Evolutionary conservation across 2,329 filamentous ascomycete genomes (phyloP).

Genomic region (Trichoderma guizhouense): DNA sequence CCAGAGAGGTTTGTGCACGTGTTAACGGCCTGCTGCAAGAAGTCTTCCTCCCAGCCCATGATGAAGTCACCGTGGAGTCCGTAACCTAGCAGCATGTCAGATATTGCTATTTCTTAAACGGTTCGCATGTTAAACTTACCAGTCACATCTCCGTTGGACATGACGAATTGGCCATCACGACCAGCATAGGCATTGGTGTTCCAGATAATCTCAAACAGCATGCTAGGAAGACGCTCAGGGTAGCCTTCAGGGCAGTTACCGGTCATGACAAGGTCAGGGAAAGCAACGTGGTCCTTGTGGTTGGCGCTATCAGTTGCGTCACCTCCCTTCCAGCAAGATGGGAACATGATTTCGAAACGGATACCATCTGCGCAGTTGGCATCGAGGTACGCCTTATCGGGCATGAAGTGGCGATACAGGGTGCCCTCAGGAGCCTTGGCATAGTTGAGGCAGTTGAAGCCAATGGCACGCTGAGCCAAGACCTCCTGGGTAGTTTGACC

Average conservation of each 20-base stretch:
- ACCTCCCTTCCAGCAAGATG: constrained; percentile 82
- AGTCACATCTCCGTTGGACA: constrained; percentile 74
- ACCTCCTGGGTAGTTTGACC: constrained; percentile 64
- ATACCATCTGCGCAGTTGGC: constrained; percentile 77
- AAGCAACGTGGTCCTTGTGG: constrained; percentile 69
- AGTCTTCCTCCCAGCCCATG: constrained; percentile 67
- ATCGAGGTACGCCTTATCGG: constrained; percentile 76
- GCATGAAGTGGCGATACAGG: constrained; percentile 76
- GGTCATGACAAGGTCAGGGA: constrained; percentile 71
- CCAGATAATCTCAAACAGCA: constrained; percentile 88
- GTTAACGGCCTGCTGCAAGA: constrained; percentile 70
- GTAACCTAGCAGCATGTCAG: constrained; percentile 48
- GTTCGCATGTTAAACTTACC: constrained; percentile 43
- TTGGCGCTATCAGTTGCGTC: constrained; percentile 54
- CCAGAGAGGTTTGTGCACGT: constrained; percentile 72
- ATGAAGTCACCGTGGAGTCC: constrained; percentile 81
- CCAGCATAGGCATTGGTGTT: constrained; percentile 63
- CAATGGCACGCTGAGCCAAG: constrained; percentile 75
- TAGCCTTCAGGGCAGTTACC: constrained; percentile 71
- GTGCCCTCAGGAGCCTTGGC: constrained; percentile 61
- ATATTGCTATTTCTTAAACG: too few relatives aligned
- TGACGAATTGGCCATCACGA: constrained; percentile 64
- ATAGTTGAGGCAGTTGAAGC: constrained; percentile 96
- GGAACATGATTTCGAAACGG: constrained; percentile 82
- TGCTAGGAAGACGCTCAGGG: constrained; percentile 63